Percentiles rank a stretch among this genome's conserved stretches.
These are phyloP conservation scores for Clonostachys solani DNA, from an alignment of 2,329 filamentous ascomycete genomes.

Conservation along the genomic window DNA sequence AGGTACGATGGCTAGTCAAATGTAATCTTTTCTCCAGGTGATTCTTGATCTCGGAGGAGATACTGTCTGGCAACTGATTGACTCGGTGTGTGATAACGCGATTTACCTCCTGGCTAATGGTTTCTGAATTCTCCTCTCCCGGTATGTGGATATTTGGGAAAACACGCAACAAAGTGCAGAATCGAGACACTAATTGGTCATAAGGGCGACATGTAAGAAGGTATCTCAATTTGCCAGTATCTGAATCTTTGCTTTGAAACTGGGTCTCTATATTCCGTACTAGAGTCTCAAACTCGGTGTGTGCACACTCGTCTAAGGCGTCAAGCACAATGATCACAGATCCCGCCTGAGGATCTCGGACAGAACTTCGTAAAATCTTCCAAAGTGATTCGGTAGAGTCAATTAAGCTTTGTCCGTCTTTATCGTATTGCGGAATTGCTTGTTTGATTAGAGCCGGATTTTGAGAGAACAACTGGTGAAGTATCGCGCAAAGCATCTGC, in stretches of 20 bases:
- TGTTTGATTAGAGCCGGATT: constrained; percentile 20
- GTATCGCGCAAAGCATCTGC: constrained; percentile 29
- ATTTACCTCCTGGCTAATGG: constrained; percentile 26
- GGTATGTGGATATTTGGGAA: constrained; percentile 23
- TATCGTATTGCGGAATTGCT: constrained; percentile 15
- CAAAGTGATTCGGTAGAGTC: constrained; percentile 18
- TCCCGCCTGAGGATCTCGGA: background rate
- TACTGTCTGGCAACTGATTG: constrained; percentile 5
- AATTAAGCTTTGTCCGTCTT: constrained; percentile 16
- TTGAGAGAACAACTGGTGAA: constrained; percentile 30
- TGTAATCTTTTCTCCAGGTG: constrained; percentile 10
- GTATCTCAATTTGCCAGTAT: constrained; percentile 16
- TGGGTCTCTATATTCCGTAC: constrained; percentile 1
- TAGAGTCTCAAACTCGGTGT: constrained; percentile 11
- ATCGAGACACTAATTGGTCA: constrained; percentile 15
- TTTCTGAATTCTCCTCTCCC: constrained; percentile 25
- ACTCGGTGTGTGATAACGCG: constrained; percentile 21
- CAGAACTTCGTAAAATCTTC: constrained; percentile 20
- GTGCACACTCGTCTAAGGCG: background rate
- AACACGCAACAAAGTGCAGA: constrained; percentile 7
- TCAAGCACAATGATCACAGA: background rate
- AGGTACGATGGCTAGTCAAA: constrained; percentile 19
- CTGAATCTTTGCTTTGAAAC: background rate
- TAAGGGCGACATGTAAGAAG: constrained; percentile 29
- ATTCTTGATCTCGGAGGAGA: constrained; percentile 5